Conservation (phyloP, 306 rosid species). For the Albizia julibrissin region DNA sequence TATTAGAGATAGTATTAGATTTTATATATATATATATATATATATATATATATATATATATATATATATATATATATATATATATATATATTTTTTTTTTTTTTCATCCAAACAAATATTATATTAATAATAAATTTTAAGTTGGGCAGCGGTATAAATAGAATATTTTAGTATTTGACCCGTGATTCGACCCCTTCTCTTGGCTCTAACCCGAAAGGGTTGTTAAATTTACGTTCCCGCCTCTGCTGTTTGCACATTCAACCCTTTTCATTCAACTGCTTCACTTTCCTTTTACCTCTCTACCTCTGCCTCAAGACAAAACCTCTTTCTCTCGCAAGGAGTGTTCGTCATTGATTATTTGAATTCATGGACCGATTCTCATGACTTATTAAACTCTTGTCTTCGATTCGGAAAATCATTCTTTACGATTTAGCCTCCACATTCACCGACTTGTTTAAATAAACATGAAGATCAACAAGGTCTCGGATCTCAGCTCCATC, state of each 20-base stretch:
- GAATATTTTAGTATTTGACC: too few relatives aligned
- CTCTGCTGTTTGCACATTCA: background rate
- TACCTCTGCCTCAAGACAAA: background rate
- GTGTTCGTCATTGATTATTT: background rate
- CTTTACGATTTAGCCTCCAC: background rate
- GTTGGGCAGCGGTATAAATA: too few relatives aligned
- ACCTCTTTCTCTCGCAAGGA: constrained; percentile 7
- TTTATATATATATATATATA: too few relatives aligned
- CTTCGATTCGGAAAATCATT: background rate
- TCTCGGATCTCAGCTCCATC: constrained; percentile 82
- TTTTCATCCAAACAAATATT: too few relatives aligned
- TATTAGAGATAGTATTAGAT: too few relatives aligned
- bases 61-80: too few relatives aligned
- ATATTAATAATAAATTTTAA: too few relatives aligned
- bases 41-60: too few relatives aligned
- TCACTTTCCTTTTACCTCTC: background rate
- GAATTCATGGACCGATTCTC: constrained; percentile 15
- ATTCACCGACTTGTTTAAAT: constrained; percentile 31
- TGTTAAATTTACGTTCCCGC: constrained; percentile 29
- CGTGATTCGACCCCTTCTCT: too few relatives aligned
- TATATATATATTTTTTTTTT: too few relatives aligned
- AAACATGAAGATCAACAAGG: constrained; percentile 87
- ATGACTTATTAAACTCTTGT: constrained; percentile 2
- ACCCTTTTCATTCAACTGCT: background rate
- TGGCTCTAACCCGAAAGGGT: background rate